These are phyloP conservation scores for Alternaria sp. DNA, from an alignment of 2,329 filamentous ascomycete species.

Conservation along the genomic window DNA sequence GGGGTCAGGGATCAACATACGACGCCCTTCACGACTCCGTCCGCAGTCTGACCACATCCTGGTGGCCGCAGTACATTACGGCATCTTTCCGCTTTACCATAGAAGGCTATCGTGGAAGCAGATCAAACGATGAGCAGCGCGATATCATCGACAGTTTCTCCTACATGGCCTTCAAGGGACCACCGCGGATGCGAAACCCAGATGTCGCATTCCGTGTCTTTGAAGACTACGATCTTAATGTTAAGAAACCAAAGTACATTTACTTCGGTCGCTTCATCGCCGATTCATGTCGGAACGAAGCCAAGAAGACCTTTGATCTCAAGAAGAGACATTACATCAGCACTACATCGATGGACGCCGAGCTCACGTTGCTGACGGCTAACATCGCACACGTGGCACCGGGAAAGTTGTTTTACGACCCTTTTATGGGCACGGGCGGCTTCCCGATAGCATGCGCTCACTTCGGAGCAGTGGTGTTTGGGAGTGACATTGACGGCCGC, in stretches of 20 bases:
- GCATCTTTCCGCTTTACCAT: constrained; percentile 82
- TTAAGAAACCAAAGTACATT: constrained; percentile 61
- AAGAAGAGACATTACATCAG: constrained; percentile 95
- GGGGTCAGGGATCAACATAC: constrained; percentile 75
- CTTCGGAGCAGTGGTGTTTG: constrained; percentile 83
- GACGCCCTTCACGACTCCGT: constrained; percentile 72
- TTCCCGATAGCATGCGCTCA: constrained; percentile 90
- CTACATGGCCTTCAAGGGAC: constrained; percentile 79
- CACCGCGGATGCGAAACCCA: constrained; percentile 72
- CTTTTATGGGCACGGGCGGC: constrained; percentile 93
- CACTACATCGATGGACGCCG: constrained; percentile 96
- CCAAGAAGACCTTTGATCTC: constrained; percentile 77
- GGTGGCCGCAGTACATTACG: constrained; percentile 70
- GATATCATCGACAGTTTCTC: constrained; percentile 80
- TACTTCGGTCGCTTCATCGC: constrained; percentile 77
- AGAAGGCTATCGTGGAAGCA: constrained; percentile 80
- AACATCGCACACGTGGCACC: constrained; percentile 85
- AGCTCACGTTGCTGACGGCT: constrained; percentile 87
- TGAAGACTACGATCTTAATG: constrained; percentile 74
- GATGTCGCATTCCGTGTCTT: constrained; percentile 80
- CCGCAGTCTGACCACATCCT: constrained; percentile 61
- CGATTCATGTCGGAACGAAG: constrained; percentile 67
- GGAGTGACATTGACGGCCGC: constrained; percentile 92
- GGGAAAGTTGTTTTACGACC: constrained; percentile 89
- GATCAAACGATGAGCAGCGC: constrained; percentile 67